These are phyloP conservation scores for Sugiyamaella japonica DNA, from an alignment of 1,139 yeast genomes.

Conservation along the genomic window DNA sequence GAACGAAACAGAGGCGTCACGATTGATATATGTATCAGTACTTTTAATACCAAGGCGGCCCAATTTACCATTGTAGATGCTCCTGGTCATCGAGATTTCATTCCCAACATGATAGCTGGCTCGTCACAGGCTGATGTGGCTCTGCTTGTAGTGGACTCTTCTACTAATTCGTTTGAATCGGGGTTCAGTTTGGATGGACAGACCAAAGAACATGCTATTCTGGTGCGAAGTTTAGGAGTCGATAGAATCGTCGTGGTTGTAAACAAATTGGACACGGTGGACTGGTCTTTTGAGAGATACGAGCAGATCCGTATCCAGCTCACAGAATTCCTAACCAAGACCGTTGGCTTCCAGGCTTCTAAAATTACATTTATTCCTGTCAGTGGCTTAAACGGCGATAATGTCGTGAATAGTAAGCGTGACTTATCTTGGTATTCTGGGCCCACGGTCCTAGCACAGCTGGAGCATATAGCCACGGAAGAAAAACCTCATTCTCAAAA, in stretches of 20 bases:
- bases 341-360: constrained; percentile 54
- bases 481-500: constrained; percentile 17
- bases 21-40: constrained; percentile 84
- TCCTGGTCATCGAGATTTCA: constrained; percentile 97
- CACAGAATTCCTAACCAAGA: constrained; percentile 52
- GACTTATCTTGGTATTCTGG: constrained; percentile 62
- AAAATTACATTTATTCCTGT: constrained; percentile 74
- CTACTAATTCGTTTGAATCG: constrained; percentile 82
- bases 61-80: constrained; percentile 91
- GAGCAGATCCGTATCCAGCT: constrained; percentile 61
- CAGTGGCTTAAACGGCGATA: constrained; percentile 82
- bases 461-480: constrained; percentile 39
- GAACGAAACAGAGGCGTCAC: constrained; percentile 88
- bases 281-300: constrained; percentile 69
- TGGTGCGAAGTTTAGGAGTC: constrained; percentile 84
- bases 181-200: constrained; percentile 89
- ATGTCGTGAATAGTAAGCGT: constrained; percentile 54
- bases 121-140: constrained; percentile 82
- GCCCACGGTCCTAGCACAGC: constrained; percentile 58
- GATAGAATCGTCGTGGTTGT: constrained; percentile 72
- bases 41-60: constrained; percentile 65
- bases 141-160: constrained; percentile 72
- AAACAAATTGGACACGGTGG: constrained; percentile 79
- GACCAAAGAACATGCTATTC: constrained; percentile 87
- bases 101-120: constrained; percentile 98